A percentile compares a stretch with the other conserved stretches of the same genome.
These are phyloP conservation scores for Hypomyces rosellus DNA, from an alignment of 2,329 filamentous ascomycete genomes.

Conservation along the genomic window DNA sequence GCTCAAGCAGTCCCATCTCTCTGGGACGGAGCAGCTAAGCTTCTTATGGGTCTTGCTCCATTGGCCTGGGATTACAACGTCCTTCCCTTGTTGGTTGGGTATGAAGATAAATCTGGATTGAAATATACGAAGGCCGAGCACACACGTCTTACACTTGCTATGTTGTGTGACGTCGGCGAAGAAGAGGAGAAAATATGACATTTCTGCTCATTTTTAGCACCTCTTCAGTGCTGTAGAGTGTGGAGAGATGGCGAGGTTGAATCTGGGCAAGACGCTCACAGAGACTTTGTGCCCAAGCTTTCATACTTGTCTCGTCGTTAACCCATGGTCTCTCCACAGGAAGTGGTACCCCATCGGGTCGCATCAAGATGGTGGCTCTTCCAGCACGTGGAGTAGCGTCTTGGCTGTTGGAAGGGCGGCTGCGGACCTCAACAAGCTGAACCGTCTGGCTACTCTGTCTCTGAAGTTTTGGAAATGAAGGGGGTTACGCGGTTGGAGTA, in stretches of 20 bases:
- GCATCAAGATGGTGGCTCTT: neutral
- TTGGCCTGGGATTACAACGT: neutral
- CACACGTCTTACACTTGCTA: neutral
- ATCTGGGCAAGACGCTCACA: neutral
- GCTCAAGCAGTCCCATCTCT: neutral
- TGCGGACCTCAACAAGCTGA: neutral
- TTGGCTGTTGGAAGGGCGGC: conserved; percentile 8
- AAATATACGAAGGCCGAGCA: neutral
- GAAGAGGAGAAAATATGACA: neutral
- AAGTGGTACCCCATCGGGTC: neutral
- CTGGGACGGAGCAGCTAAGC: neutral
- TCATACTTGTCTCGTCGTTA: neutral
- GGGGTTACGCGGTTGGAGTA: neutral
- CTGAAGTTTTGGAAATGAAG: neutral
- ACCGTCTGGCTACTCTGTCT: neutral
- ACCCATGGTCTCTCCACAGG: neutral
- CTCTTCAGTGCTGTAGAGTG: neutral
- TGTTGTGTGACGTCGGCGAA: conserved; percentile 14
- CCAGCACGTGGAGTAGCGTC: conserved; percentile 11
- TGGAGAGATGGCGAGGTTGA: neutral
- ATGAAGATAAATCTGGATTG: neutral
- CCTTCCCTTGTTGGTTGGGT: neutral
- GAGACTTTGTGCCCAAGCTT: neutral
- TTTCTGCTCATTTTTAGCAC: neutral
- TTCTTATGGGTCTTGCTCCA: neutral